These are phyloP conservation scores for Apiosordaria backusii DNA, from an alignment of 495 filamentous ascomycete genomes.

Conservation along the genomic window DNA sequence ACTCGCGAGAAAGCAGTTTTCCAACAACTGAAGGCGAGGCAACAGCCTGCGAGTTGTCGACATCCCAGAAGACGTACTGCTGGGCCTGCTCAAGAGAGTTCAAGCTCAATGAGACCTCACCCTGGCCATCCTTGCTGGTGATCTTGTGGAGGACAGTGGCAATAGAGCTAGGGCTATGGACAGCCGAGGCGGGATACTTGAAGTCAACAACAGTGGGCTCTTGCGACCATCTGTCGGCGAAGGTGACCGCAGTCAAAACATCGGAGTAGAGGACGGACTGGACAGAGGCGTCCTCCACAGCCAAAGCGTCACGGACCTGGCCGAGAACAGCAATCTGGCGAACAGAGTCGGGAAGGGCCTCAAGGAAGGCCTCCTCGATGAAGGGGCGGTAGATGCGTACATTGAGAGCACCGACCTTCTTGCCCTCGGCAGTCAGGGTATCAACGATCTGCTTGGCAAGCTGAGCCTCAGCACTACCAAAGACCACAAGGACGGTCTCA, in stretches of 20 bases:
- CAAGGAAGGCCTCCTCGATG: conserved; percentile 86
- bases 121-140: conserved; percentile 56
- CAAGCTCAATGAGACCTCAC: conserved; percentile 46
- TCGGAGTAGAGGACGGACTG: conserved; percentile 86
- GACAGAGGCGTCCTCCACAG: conserved; percentile 63
- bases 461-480: conserved; percentile 86
- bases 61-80: conserved; percentile 93
- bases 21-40: conserved; percentile 64
- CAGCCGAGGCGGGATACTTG: conserved; percentile 80
- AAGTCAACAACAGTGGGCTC: conserved; percentile 67
- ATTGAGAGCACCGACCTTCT: conserved; percentile 78
- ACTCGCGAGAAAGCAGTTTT: conserved; percentile 69
- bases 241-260: conserved; percentile 78
- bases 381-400: conserved; percentile 94
- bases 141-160: conserved; percentile 55
- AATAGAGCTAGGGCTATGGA: conserved; percentile 74
- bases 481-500: conserved; percentile 79
- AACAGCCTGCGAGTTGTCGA: conserved; percentile 66
- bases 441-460: conserved; percentile 77
- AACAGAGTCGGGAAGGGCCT: conserved; percentile 68
- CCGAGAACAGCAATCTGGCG: conserved; percentile 66
- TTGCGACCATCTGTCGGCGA: conserved; percentile 61
- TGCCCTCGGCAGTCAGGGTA: conserved; percentile 64
- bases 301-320: conserved; percentile 51
- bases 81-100: conserved; percentile 49